Percentiles rank a stretch among this genome's conserved stretches.
Evolutionary conservation across 345 rosid genomes (phyloP).

Genomic region (Populus euphratica): DNA sequence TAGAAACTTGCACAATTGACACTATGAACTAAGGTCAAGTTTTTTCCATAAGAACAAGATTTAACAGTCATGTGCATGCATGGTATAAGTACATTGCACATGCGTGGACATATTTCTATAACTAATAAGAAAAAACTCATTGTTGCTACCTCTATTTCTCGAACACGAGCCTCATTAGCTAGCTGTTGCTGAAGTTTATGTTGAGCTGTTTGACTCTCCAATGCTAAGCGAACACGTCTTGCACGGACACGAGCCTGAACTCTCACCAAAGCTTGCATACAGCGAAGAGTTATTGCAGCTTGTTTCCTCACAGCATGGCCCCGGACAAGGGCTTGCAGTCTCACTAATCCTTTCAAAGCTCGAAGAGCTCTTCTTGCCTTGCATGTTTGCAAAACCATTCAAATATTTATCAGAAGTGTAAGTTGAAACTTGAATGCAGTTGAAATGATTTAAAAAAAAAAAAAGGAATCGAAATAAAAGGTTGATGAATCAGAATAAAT

Average conservation of each 20-base stretch:
- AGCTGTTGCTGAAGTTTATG: conserved; percentile 78
- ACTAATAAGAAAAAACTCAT: neutral
- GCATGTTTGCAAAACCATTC: conserved; percentile 16
- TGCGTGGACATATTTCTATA: neutral
- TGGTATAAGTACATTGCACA: neutral
- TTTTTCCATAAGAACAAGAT: neutral
- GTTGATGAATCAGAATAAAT: neutral
- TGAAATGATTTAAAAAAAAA: neutral
- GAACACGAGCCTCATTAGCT: conserved; percentile 69
- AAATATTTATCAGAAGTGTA: conserved; percentile 3
- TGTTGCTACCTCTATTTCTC: conserved; percentile 75
- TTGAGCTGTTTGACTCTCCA: conserved; percentile 80
- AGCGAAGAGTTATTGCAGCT: conserved; percentile 98
- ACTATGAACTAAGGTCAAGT: neutral
- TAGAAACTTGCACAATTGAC: neutral
- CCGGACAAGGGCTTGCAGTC: conserved; percentile 96
- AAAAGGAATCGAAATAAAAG: neutral
- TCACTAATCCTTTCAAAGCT: conserved; percentile 96
- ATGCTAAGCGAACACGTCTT: conserved; percentile 86
- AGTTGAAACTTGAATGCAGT: neutral
- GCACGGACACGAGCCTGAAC: conserved; percentile 99
- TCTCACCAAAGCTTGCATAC: conserved; percentile 99
- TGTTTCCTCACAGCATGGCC: conserved; percentile 99
- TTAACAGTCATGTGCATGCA: neutral
- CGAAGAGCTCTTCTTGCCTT: conserved; percentile 97